Percentiles rank a stretch among this genome's conserved stretches.
phyloP scores from a whole-genome alignment of 2,329 filamentous ascomycete species.

The Cercospora janseana region DNA sequence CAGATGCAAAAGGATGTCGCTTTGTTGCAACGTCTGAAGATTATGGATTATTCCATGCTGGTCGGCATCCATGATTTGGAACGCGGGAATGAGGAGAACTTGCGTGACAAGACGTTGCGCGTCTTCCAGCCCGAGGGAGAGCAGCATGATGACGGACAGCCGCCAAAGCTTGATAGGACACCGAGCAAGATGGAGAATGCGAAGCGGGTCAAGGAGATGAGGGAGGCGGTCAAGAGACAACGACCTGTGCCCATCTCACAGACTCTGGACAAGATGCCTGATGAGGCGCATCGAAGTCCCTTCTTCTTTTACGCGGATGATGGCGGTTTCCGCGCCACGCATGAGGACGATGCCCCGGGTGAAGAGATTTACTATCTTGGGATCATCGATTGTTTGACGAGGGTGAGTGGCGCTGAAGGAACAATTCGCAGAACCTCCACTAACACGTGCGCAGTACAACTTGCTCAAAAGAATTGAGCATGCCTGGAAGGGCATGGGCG shows the following conservation, averaged over 20 bases:
- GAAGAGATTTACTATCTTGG: conserved; percentile 97
- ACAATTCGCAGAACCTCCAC: not conserved
- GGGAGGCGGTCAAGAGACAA: conserved; percentile 89
- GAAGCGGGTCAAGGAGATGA: conserved; percentile 83
- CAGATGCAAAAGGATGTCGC: conserved; percentile 86
- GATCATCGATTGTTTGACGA: conserved; percentile 96
- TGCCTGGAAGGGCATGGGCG: conserved; percentile 91
- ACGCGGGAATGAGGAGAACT: conserved; percentile 90
- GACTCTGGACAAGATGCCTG: conserved; percentile 80
- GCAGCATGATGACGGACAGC: conserved; percentile 35
- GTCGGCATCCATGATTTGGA: conserved; percentile 90
- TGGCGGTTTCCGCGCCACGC: conserved; percentile 87
- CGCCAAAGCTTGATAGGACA: conserved; percentile 68
- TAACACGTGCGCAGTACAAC: conserved; percentile 64
- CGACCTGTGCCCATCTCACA: conserved; percentile 90
- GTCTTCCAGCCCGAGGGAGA: conserved; percentile 88
- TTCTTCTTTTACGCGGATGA: conserved; percentile 92
- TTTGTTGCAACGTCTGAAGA: conserved; percentile 81
- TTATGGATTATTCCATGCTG: conserved; percentile 98
- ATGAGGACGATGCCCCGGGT: conserved; percentile 78
- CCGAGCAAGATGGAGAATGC: conserved; percentile 91
- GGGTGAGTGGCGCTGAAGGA: conserved; percentile 64
- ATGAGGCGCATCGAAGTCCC: conserved; percentile 66
- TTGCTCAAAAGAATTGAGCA: conserved; percentile 92
- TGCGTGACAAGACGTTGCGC: conserved; percentile 83